Base-by-base conservation (phyloP, 2,329 filamentous ascomycete genomes). In the Arachnopeziza araneosa region DNA sequence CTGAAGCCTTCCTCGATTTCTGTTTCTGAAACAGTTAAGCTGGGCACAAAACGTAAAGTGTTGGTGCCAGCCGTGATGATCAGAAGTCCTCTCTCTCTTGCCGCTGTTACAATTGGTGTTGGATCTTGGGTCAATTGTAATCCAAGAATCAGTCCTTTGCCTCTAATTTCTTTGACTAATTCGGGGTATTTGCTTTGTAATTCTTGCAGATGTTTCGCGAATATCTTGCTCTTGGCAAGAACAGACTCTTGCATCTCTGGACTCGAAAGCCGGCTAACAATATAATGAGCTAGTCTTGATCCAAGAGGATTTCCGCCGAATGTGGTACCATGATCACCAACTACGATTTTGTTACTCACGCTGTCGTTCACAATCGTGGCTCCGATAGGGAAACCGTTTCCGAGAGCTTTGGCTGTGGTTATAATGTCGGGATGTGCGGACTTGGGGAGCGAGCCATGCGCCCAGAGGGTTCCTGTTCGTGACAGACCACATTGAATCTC, bases 401-500 rank as follows among this genome's bases (percentile, higher is more conserved):
- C 95, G 1, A 99, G 85, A 0, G 95, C 95, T 79, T 99, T 99
- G 60, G 95, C 95, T 0, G 90, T 93, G 17, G 93, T 97, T 64
- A 99, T 77, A 66, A 99, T 88, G 70, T 99, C 95, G 7, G 95
- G 95, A 72, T 99, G 95, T 1, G 92, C 91, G 65, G 90, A 87
- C 67, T 81, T 78, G 44, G 90, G 88, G 24, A 95, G 81, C 60
- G 81, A 79, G 12, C 81, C 81, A 72, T 99, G 93, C 0, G 95
- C 95, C 95, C 95, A 99, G 69, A 99, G 82, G 14, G 80, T 82
- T 44, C 95, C 95, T 1, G 95, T 98, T 56, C 95, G 87, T 24
- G 87, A 86, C 36, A 99, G 80, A 57, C 95, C 95, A 74, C 92
- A 97, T 76, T 99, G 95, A 64, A 99, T 99, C 79, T 99, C 95